Evolutionary conservation across 2,329 filamentous ascomycete genomes (phyloP).

Genomic region (Zalaria sp.): DNA sequence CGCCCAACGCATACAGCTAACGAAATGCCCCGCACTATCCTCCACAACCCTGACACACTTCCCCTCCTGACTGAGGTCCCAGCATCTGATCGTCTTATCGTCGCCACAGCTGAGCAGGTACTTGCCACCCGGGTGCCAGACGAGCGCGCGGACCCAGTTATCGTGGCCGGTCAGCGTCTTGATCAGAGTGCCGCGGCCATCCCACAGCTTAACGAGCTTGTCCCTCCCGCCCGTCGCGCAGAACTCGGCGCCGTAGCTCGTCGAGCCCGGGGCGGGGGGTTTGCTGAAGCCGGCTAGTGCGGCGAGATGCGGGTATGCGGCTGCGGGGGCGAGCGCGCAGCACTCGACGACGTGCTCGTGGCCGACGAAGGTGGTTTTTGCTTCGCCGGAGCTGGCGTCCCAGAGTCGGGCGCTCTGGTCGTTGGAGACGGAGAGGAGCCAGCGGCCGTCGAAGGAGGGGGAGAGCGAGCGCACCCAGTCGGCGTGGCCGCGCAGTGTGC

Average conservation of each 20-base stretch:
- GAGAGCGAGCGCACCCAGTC: constrained; percentile 87
- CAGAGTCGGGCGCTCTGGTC: constrained; percentile 73
- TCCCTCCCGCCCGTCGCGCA: constrained; percentile 81
- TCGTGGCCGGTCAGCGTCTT: constrained; percentile 80
- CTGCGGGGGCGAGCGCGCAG: constrained; percentile 69
- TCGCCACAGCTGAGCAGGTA: constrained; percentile 77
- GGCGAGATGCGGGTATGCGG: constrained; percentile 65
- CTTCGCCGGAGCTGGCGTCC: constrained; percentile 65
- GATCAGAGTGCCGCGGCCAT: constrained; percentile 68
- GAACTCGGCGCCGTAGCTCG: constrained; percentile 52
- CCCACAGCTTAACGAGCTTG: constrained; percentile 84
- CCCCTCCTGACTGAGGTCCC: constrained; percentile 83
- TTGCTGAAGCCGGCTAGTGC: constrained; percentile 71
- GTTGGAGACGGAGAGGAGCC: constrained; percentile 67
- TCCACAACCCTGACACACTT: constrained; percentile 73
- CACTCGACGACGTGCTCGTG: constrained; percentile 82
- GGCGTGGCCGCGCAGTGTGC: constrained; percentile 71
- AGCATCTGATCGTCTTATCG: constrained; percentile 85
- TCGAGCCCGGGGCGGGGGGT: constrained; percentile 55
- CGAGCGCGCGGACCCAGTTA: constrained; percentile 78
- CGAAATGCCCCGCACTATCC: constrained; percentile 70
- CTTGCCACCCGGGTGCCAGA: constrained; percentile 86
- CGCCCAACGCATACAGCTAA: constrained; percentile 79
- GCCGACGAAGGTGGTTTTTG: constrained; percentile 66
- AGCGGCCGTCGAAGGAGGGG: constrained; percentile 71